A percentile compares a stretch with the other conserved stretches of the same genome.
Evolutionary conservation across 345 rosid genomes (phyloP).

Genomic region (Combretum micranthum): DNA sequence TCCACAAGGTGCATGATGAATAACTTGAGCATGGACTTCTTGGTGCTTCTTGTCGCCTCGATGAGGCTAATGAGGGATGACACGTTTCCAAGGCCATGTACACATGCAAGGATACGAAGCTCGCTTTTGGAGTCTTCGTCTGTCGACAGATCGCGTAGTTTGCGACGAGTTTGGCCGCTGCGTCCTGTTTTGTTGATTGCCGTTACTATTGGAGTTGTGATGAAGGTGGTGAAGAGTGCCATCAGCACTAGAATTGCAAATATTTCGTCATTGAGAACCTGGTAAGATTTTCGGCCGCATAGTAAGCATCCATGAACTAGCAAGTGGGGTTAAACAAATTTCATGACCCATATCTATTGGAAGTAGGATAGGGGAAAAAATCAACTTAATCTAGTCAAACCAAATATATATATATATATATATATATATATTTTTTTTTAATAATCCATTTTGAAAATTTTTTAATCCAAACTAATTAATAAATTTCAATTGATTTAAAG

Average conservation of each 20-base stretch:
- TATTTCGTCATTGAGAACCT: slow-evolving; percentile 78
- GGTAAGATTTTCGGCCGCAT: slow-evolving; percentile 2
- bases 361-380: too few relatives aligned
- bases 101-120: slow-evolving; percentile 64
- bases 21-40: slow-evolving; percentile 50
- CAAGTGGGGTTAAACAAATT: too few relatives aligned
- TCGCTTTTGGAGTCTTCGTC: slow-evolving; percentile 27
- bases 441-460: too few relatives aligned
- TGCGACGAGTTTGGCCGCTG: slow-evolving; percentile 25
- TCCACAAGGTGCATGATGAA: slow-evolving; percentile 71
- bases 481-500: too few relatives aligned
- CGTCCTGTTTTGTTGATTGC: slow-evolving; percentile 66
- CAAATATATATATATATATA: too few relatives aligned
- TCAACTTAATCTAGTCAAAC: too few relatives aligned
- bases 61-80: slow-evolving; percentile 57
- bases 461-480: too few relatives aligned
- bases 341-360: too few relatives aligned
- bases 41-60: slow-evolving; percentile 59
- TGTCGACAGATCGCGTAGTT: slow-evolving; percentile 36
- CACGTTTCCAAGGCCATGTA: slow-evolving; percentile 57
- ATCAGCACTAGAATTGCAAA: slow-evolving; percentile 75
- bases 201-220: slow-evolving; percentile 71
- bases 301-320: background rate
- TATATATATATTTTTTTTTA: too few relatives aligned
- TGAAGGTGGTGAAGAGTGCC: slow-evolving; percentile 87